Evolutionary conservation across 306 rosid genomes (phyloP), one percentile per base, ranked within the genome.

Genomic region (Quillaja saponaria): DNA sequence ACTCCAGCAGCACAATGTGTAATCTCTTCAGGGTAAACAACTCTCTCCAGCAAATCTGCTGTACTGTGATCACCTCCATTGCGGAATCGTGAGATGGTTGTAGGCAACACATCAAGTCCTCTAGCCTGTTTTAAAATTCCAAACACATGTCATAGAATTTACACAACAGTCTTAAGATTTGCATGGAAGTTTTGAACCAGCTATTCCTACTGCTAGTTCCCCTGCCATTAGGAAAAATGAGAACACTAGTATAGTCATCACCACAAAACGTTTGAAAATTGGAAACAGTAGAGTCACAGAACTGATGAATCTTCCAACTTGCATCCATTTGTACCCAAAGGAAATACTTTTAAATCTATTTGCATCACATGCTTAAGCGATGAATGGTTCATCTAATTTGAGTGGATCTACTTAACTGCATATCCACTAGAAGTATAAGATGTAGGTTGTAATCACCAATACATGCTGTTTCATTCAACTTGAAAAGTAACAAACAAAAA

Each of bases 1-100:
- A 91, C 85, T 31, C 97, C 97, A 46, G 91, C 91, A 41, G 91
- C 87, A 57, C 97, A 91, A 56, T 91, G 96, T 41, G 87, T 85
- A 13, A 87, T 81, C 76, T 91, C 97, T 61, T 91, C 97, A 2
- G 91, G 91, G 62, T 85, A 85, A 52, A 91, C 79, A 65, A 87
- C 85, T 7, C 66, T 84, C 80, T 87, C 97, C 21, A 91, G 80
- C 63, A 91, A 65, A 45, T 84, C 87, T 13, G 96, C 96, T 3
- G 95, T 87, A 34, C 65, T 66, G 37, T 68, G 28, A 59, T 85
- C 96, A 1, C 95, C 91, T 15, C 87, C 88, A 3, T 58, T 85
- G 55, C 85, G 83, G 54, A 91, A 85, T 5, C 90, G 85, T 10
- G 51, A 54, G 58, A 87, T 82, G 49, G 95, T 91, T 42, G 96